phyloP scores from a whole-genome alignment of 495 filamentous ascomycete genomes.

The Cudoniella acicularis region DNA sequence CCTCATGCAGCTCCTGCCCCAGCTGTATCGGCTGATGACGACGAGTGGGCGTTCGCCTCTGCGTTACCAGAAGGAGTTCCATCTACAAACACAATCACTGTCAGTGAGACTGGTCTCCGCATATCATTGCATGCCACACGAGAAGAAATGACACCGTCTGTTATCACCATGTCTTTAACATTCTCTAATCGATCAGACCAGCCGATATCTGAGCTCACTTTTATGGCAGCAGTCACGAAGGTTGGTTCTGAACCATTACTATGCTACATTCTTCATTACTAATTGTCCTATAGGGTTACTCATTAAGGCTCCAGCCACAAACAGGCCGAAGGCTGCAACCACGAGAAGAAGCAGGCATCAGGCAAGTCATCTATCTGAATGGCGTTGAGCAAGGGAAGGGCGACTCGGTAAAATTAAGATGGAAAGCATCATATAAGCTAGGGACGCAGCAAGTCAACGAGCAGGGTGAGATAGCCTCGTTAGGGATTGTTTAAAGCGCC shows the following conservation, averaged over 20 bases:
- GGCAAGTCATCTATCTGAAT: constrained; percentile 74
- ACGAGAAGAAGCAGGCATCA: constrained; percentile 71
- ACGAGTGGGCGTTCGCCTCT: constrained; percentile 94
- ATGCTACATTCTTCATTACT: neutral
- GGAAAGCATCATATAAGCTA: constrained; percentile 77
- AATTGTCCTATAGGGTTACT: constrained; percentile 58
- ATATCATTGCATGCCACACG: constrained; percentile 48
- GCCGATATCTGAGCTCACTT: constrained; percentile 74
- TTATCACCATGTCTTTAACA: constrained; percentile 55
- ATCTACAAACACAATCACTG: constrained; percentile 39
- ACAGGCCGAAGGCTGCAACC: constrained; percentile 70
- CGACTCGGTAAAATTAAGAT: constrained; percentile 77
- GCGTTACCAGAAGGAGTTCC: constrained; percentile 58
- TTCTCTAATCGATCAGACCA: constrained; percentile 78
- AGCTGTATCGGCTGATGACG: constrained; percentile 52
- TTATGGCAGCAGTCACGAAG: constrained; percentile 91
- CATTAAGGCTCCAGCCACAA: constrained; percentile 78
- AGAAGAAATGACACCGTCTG: constrained; percentile 33
- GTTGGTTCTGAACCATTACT: constrained; percentile 41
- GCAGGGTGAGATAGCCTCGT: constrained; percentile 82
- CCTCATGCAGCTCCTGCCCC: too few relatives aligned
- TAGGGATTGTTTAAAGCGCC: constrained; percentile 57
- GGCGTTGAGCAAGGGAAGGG: constrained; percentile 70
- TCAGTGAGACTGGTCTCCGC: constrained; percentile 47
- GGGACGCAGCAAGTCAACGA: constrained; percentile 60